Conservation (phyloP, 1,139 yeast genomes). For the Taphrina flavorubra region DNA sequence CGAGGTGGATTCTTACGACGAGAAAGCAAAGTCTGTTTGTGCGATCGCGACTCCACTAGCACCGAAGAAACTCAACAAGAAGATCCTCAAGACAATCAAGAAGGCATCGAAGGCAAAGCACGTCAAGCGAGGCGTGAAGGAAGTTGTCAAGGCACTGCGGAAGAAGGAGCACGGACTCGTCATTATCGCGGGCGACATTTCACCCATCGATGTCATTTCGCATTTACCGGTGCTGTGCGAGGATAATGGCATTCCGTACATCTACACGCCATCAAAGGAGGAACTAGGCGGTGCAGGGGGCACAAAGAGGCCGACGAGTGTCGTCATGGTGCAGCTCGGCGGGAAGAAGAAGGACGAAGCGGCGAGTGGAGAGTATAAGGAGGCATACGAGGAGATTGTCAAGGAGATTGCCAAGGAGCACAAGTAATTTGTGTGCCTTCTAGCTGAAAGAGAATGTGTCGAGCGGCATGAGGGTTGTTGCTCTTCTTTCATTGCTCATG, state of each 20-base stretch:
- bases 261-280: constrained; percentile 55
- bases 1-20: constrained; percentile 82
- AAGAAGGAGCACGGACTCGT: constrained; percentile 98
- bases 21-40: constrained; percentile 84
- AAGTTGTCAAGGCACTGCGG: constrained; percentile 95
- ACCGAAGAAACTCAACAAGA: constrained; percentile 92
- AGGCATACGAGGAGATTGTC: constrained; percentile 88
- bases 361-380: constrained; percentile 75
- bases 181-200: constrained; percentile 94
- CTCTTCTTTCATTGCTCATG: neutral
- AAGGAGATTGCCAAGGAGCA: constrained; percentile 68
- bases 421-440: constrained; percentile 9
- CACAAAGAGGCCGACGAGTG: constrained; percentile 97
- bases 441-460: no score
- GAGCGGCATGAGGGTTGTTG: no score
- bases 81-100: constrained; percentile 91
- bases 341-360: constrained; percentile 83
- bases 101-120: constrained; percentile 96
- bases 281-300: constrained; percentile 99
- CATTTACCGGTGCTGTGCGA: constrained; percentile 98
- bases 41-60: constrained; percentile 96
- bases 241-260: constrained; percentile 68
- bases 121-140: constrained; percentile 98
- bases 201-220: constrained; percentile 95
- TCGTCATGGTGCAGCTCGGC: constrained; percentile 97